phyloP scores from a whole-genome alignment of 2,329 filamentous ascomycete species.

The Dactylonectria macrodidyma region DNA sequence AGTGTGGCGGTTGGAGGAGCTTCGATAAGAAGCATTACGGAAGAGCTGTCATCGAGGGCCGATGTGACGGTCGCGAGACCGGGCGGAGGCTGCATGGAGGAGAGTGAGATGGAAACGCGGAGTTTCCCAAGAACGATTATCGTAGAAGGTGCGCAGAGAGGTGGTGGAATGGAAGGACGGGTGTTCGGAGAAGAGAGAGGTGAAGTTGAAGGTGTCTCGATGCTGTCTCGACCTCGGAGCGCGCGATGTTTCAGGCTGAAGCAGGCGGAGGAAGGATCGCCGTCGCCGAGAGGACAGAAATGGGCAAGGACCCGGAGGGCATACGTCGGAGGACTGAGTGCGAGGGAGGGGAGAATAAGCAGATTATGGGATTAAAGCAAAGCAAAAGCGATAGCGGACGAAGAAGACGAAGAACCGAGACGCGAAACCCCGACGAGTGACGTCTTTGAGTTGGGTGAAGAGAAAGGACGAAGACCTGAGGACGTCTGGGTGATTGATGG shows the following conservation, averaged over 20 bases:
- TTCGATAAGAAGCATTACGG: constrained; percentile 40
- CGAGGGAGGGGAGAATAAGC: not conserved
- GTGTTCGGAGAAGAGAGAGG: not conserved
- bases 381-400: not conserved
- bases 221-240: constrained; percentile 8
- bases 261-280: constrained; percentile 25
- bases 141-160: not conserved
- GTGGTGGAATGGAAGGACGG: not conserved
- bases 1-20: constrained; percentile 39
- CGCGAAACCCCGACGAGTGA: constrained; percentile 2
- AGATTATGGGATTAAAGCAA: not conserved
- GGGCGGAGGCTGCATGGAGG: constrained; percentile 42
- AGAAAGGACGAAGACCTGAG: constrained; percentile 7
- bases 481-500: constrained; percentile 5
- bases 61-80: constrained; percentile 37
- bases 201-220: not conserved
- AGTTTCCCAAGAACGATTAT: constrained; percentile 16
- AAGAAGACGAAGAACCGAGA: constrained; percentile 6
- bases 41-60: constrained; percentile 42
- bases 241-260: constrained; percentile 25
- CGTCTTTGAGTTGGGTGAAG: constrained; percentile 11
- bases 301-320: constrained; percentile 1
- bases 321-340: too few species aligned
- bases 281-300: constrained; percentile 16
- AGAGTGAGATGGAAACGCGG: constrained; percentile 18